Base-by-base conservation (phyloP, 192 early-diverging fungal species). In the Funneliformis mosseae region DNA sequence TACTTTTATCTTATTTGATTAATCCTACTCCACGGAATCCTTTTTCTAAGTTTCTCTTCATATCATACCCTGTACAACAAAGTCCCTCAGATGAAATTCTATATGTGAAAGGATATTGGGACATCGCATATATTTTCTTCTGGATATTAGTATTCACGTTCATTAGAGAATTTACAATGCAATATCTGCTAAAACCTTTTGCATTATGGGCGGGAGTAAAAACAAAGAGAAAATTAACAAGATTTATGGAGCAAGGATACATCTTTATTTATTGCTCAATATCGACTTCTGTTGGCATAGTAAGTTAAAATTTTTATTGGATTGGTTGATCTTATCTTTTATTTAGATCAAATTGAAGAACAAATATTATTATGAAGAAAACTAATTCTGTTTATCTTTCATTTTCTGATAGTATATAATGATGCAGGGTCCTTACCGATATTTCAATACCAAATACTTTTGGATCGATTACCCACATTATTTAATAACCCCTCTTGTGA, bases 201-300 rank as follows among this genome's bases (percentile, higher is more conserved):
- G 86, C 77, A 6, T 27, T 80, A 33, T 79, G 81, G 74, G 72
- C 71, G 28, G 64, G 81, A 6, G 59, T 83, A 61, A 39, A 80
- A 72, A 77, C 81, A 42, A 76, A 81, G 23, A 87, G 86, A 55
- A 86, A 87, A 45, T 74, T 70, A n/a, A 80, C 77, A 11, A 87
- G 94, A 23, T 94, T 95, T 77, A 85, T 88, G 68, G 94, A 95
- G 67, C 93, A 95, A 43, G 87, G 91, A 3, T 95, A 93, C 91
- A 82, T 88, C 43, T 88, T 88, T 28, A 76, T 95, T 16, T 95
- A 92, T 83, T 95, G 92, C 80, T 83, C 87, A 5, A n/a, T 84
- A 11, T 89, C 89, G 27, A 90, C 86, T 75, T 74, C 82, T 8
- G 80, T 88, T 55, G 93, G 93, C 23, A 81, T 91, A 80, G 89